Percentiles rank a stretch among this genome's conserved stretches.
These are phyloP conservation scores for Corniculantispora saksenae DNA, from an alignment of 2,329 filamentous ascomycete genomes.

Conservation along the genomic window DNA sequence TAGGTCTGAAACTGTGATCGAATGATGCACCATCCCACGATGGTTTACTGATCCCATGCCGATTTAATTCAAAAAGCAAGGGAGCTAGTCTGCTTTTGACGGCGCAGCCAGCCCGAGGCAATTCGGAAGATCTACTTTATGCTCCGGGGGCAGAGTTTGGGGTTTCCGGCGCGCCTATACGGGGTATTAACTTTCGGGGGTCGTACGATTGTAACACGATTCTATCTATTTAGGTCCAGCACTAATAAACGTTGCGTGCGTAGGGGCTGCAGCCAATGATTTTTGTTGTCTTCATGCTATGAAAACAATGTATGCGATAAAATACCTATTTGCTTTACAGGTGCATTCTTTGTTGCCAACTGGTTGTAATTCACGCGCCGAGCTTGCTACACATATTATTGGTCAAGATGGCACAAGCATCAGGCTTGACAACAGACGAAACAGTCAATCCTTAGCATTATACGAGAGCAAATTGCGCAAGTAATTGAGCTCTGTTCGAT, in stretches of 20 bases:
- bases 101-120: not conserved
- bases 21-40: not conserved
- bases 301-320: not conserved
- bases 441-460: not conserved
- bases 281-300: not conserved
- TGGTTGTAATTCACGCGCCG: not conserved
- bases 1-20: not conserved
- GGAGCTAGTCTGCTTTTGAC: not conserved
- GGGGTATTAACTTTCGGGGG: not conserved
- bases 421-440: not conserved
- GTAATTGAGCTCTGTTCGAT: not conserved
- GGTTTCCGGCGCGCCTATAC: not conserved
- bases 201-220: not conserved
- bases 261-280: not conserved
- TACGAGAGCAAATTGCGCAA: not conserved
- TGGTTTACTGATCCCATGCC: not conserved
- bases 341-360: not conserved
- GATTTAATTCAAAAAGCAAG: not conserved
- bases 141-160: not conserved
- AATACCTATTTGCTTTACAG: not conserved
- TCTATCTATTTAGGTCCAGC: not conserved
- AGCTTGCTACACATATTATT: not conserved
- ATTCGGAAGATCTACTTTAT: not conserved
- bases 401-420: not conserved
- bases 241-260: not conserved